phyloP scores from a whole-genome alignment of 257 asterid species.

The Fraxinus cuspidata region DNA sequence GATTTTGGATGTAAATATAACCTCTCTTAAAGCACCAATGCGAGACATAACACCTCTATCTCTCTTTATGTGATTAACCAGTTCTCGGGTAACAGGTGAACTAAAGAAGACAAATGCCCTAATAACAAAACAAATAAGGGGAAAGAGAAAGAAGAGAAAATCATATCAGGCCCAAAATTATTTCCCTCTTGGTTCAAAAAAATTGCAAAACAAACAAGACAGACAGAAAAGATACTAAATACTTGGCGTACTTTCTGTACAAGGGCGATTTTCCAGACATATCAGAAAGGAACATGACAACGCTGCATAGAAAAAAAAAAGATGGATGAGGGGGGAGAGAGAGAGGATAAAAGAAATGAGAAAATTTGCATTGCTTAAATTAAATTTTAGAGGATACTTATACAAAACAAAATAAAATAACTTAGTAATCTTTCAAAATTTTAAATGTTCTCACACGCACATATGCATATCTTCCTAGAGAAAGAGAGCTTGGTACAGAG shows the following conservation, averaged over 20 bases:
- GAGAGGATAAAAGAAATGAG: background rate
- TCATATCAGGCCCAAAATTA: background rate
- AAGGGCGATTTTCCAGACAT: slow-evolving; percentile 91
- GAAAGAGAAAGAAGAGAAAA: slow-evolving; percentile 24
- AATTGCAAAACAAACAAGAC: slow-evolving; percentile 18
- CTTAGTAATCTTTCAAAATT: background rate
- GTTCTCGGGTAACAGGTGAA: slow-evolving; percentile 81
- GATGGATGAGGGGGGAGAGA: background rate
- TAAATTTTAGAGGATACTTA: background rate
- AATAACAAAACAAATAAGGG: slow-evolving; percentile 23
- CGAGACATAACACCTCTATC: slow-evolving; percentile 86
- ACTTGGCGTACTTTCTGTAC: slow-evolving; percentile 83
- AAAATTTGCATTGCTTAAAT: background rate
- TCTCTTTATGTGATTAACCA: slow-evolving; percentile 80
- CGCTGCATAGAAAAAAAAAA: slow-evolving; percentile 61
- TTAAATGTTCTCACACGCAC: background rate
- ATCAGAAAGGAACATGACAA: slow-evolving; percentile 81
- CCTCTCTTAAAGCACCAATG: slow-evolving; percentile 98
- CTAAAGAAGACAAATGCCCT: slow-evolving; percentile 98
- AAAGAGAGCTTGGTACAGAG: background rate
- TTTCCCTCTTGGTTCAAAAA: background rate
- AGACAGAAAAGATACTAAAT: slow-evolving; percentile 3
- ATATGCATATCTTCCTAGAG: background rate
- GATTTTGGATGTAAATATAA: slow-evolving; percentile 26
- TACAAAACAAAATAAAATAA: background rate